Evolutionary conservation across 306 rosid species (phyloP).

Genomic region (Macrotyloma uniflorum): DNA sequence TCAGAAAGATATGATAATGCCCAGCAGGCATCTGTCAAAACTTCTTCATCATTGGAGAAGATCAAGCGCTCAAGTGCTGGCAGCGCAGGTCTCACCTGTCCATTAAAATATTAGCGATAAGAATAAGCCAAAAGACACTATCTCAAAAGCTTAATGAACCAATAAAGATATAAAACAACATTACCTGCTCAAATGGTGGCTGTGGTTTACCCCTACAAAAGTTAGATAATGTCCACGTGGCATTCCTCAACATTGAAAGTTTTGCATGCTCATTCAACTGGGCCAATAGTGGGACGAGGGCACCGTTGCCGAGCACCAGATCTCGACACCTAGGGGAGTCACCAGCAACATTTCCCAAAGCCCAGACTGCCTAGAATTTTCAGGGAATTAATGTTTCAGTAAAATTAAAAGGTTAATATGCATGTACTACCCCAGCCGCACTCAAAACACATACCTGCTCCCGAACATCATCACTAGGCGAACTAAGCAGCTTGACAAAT

Average conservation of each 20-base stretch:
- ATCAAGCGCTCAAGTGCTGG: conserved; percentile 76
- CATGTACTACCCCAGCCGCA: neutral
- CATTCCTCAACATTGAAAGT: conserved; percentile 84
- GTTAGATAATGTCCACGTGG: conserved; percentile 85
- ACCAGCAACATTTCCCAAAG: conserved; percentile 90
- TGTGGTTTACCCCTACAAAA: conserved; percentile 93
- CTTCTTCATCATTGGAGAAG: conserved; percentile 76
- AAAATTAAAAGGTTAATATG: neutral
- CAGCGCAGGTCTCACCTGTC: conserved; percentile 81
- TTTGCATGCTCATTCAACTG: conserved; percentile 79
- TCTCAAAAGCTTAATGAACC: conserved; percentile 1
- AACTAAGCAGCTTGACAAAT: conserved; percentile 74
- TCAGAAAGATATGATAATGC: conserved; percentile 81
- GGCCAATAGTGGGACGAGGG: conserved; percentile 62
- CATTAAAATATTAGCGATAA: conserved; percentile 5
- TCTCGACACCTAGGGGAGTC: conserved; percentile 85
- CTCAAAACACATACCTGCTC: conserved; percentile 65
- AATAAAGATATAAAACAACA: neutral
- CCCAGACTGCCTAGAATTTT: conserved; percentile 79
- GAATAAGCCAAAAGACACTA: neutral
- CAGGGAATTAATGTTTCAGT: neutral
- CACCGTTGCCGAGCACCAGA: conserved; percentile 77
- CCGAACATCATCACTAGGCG: conserved; percentile 80
- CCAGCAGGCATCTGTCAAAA: conserved; percentile 86
- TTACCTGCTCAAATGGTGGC: conserved; percentile 78